Base-by-base conservation (phyloP, 2,329 filamentous ascomycete genomes). In the Claviceps sp. region DNA sequence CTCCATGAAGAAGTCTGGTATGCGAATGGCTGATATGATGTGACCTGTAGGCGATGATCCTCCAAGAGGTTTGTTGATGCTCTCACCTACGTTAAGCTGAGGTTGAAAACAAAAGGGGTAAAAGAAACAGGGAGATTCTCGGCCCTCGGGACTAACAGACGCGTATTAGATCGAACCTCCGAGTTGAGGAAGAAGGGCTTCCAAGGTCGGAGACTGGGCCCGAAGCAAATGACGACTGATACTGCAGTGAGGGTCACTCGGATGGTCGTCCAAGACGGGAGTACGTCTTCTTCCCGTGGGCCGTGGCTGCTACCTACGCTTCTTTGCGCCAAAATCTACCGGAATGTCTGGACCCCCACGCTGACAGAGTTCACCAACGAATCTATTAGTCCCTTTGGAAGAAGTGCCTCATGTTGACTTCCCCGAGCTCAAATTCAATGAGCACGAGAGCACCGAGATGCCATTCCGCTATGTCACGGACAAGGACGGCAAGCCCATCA, bases 141-240 rank as follows among this genome's bases (percentile, higher is more conserved):
- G 11, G 42, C 52, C 54, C 43, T 48, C 47, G 37, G 42, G 41
- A 45, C 50, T 49, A 48, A 53, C 3, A 13, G 11, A 37, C 18
- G 22, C 22, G 20, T 6, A n/a, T 20, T 34, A 94, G 91, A 97
- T 69, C 84, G 93, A 56, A 98, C 93, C 4, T 91, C 87, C n/a
- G 93, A 98, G 67, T 73, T 98, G 60, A 82, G 93, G 50, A 89
- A 88, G 69, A 95, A 97, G 66, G 93, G 93, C 3, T 98, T 95
- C 61, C 76, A 84, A 53, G 89, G 91, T 53, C 82, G 93, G 50
- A 79, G 93, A 53, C 75, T 98, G 34, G 93, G 93, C 0, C 88
- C 91, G 7, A 84, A 90, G 60, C 93, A 98, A 69, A 96, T 98
- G 91, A 97, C 93, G 3, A 98, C 93, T 4, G 93, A 98, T 66